Percentiles rank a stretch among this genome's conserved stretches.
These are phyloP conservation scores for Tubosaeta sp. DNA, from an alignment of 768 basidiomycete genomes.

Conservation along the genomic window DNA sequence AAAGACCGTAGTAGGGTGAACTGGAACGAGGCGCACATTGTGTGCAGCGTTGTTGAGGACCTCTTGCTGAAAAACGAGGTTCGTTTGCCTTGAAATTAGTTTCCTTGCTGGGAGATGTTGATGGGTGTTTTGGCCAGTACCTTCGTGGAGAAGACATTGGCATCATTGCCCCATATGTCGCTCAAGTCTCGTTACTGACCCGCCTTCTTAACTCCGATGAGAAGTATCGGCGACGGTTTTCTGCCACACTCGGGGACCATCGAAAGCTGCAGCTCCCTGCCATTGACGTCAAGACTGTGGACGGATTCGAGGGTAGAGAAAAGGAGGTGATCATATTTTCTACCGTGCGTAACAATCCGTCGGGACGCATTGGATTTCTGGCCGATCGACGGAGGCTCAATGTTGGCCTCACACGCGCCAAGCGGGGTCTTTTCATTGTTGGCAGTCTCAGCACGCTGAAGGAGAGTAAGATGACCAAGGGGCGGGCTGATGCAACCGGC, in stretches of 20 bases:
- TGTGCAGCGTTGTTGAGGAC: slow-evolving; percentile 79
- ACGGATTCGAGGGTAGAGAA: slow-evolving; percentile 92
- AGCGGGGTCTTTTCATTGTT: slow-evolving; percentile 77
- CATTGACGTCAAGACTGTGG: slow-evolving; percentile 89
- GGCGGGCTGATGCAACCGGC: slow-evolving; percentile 9
- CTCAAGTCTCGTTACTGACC: slow-evolving; percentile 76
- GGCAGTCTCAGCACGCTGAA: slow-evolving; percentile 67
- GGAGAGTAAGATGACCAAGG: slow-evolving; percentile 37
- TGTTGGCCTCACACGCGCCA: slow-evolving; percentile 87
- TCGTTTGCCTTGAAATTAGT: slow-evolving; percentile 21
- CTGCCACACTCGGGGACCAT: slow-evolving; percentile 54
- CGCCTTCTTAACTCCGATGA: slow-evolving; percentile 57
- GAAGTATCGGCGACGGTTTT: slow-evolving; percentile 51
- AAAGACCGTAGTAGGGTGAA: slow-evolving; percentile 76
- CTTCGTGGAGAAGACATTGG: slow-evolving; percentile 78
- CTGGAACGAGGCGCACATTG: slow-evolving; percentile 69
- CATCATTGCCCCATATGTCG: slow-evolving; percentile 87
- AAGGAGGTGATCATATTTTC: slow-evolving; percentile 92
- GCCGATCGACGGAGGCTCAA: slow-evolving; percentile 83
- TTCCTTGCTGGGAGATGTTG: slow-evolving; percentile 1
- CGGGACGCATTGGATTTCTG: slow-evolving; percentile 82
- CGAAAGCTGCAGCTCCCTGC: slow-evolving; percentile 60
- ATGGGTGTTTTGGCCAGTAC: slow-evolving; percentile 33
- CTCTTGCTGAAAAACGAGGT: slow-evolving; percentile 72
- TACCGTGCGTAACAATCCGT: slow-evolving; percentile 78